Base-by-base conservation (phyloP, 192 early-diverging fungal genomes). In the Ambispora gerdemannii region DNA sequence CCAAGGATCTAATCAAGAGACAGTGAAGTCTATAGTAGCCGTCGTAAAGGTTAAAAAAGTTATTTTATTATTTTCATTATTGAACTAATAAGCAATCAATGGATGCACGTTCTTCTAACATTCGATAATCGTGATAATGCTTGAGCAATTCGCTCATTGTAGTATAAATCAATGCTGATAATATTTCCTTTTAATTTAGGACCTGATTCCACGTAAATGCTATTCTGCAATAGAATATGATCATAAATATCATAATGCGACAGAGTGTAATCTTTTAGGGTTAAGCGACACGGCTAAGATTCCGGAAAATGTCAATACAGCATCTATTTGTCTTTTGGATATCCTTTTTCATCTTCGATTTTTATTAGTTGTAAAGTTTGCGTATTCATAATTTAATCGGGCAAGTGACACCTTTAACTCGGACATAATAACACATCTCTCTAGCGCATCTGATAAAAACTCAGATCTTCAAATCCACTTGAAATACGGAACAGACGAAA, bases 191-290 rank as follows among this genome's bases (percentile, higher is more conserved):
- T 8, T 13, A 8, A 32, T 52, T 24, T 28, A 70, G 67, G 67
- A 70, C 43, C 34, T 70, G 28, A 31, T 70, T 10, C 53, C 67
- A n/a, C 49, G 13, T 38, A 32, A 67, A 33, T 55, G 53, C 58
- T 70, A 53, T 58, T 58, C 52, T 19, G 31, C 58, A 25, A 58
- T 70, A 15, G 67, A 70, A 70, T 34, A 55, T 58, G 51, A 34
- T 31, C 35, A 27, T 35, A 56, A 53, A 4, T 70, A 70, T 20
- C 67, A 58, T 19, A 4, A 49, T 19, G 28, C 28, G 34, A 22
- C 50, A 38, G 58, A 58, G 1, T 70, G 53, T 58, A 70, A 70
- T 70, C 32, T 70, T 20, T 56, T 70, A 3, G 51, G 67, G 4
- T 17, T 70, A 38, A 36, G 1, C 30, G 27, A 32, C 36, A n/a